Base-by-base conservation (phyloP, 1,284 basidiomycete genomes). In the Heliocybe sulcata region DNA sequence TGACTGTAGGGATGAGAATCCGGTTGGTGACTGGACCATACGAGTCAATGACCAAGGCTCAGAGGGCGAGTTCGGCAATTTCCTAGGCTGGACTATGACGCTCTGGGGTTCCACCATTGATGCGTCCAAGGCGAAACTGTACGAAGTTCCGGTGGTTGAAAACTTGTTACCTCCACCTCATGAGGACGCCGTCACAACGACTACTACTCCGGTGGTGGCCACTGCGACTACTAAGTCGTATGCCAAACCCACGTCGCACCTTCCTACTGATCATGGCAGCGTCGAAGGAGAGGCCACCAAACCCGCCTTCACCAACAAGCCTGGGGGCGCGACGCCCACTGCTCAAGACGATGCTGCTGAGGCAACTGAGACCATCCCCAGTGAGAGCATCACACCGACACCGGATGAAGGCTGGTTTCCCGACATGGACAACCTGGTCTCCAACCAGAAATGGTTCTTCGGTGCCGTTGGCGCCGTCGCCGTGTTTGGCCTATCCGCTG, bases 51-150 rank as follows among this genome's bases (percentile, higher is more conserved):
- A 98, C 65, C 84, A 87, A 60, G 76, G 77, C 53, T 67, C 67
- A 16, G 66, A 83, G 29, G 72, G 75, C 4, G 76, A 81, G 54
- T 82, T 77, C 45, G 97, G 97, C 51, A 80, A 79, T 11, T 94
- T 99, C 74, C 76, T 92, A 47, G 90, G 90, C 14, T 99, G 96
- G 96, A 84, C 85, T 53, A 86, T 98, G 74, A 85, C 88, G 58
- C 79, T 99, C 23, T 99, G 94, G 93, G 97, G 97, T 27, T 87
- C 90, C n/a, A 77, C 83, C 16, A 79, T 88, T 52, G 93, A 98
- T 67, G 70, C 92, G 0, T 66, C 77, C 6, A 78, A 85, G 55
- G 84, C 87, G 8, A 78, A 77, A 60, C 76, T 77, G 53, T 98
- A 86, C 59, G 76, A 81, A 23, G 74, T 89, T 9, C 79, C 82